phyloP scores from a whole-genome alignment of 345 rosid genomes.

The Lumnitzera racemosa region DNA sequence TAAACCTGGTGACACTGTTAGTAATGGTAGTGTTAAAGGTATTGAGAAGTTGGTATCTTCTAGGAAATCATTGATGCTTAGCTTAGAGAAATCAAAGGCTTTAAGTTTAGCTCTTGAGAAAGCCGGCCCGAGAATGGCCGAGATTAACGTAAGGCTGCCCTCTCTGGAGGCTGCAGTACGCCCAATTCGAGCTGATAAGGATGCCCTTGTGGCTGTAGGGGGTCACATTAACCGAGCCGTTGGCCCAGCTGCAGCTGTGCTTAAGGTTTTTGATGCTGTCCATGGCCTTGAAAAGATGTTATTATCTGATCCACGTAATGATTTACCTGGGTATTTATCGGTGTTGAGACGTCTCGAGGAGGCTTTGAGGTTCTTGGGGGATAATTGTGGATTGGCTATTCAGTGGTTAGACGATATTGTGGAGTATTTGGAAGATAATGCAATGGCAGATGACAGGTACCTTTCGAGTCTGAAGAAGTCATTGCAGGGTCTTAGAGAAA shows the following conservation, averaged over 20 bases:
- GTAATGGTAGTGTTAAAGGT: slow-evolving; percentile 10
- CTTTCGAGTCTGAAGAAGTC: slow-evolving; percentile 62
- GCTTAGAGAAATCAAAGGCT: slow-evolving; percentile 78
- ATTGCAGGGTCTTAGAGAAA: slow-evolving; percentile 53
- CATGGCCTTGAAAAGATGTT: slow-evolving; percentile 91
- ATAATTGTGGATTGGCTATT: slow-evolving; percentile 88
- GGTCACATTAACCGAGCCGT: slow-evolving; percentile 98
- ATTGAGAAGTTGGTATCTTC: slow-evolving; percentile 57
- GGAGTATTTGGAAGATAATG: slow-evolving; percentile 87
- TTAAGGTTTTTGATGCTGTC: slow-evolving; percentile 95
- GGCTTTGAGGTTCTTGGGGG: slow-evolving; percentile 84
- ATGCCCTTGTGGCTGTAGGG: slow-evolving; percentile 73
- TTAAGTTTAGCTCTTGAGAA: slow-evolving; percentile 46
- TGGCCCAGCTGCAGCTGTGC: slow-evolving; percentile 97
- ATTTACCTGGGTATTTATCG: slow-evolving; percentile 73
- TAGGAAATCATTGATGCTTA: slow-evolving; percentile 52
- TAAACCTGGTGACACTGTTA: slow-evolving; percentile 15
- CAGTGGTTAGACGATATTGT: slow-evolving; percentile 99
- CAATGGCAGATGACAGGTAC: slow-evolving; percentile 67
- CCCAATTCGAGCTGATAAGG: slow-evolving; percentile 87
- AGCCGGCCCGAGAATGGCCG: slow-evolving; percentile 70
- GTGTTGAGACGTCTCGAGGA: slow-evolving; percentile 89
- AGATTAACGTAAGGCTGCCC: slow-evolving; percentile 72
- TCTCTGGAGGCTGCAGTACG: slow-evolving; percentile 77
- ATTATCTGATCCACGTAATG: slow-evolving; percentile 73